phyloP scores from a whole-genome alignment of 495 filamentous ascomycete species.

The Neurospora sp. region DNA sequence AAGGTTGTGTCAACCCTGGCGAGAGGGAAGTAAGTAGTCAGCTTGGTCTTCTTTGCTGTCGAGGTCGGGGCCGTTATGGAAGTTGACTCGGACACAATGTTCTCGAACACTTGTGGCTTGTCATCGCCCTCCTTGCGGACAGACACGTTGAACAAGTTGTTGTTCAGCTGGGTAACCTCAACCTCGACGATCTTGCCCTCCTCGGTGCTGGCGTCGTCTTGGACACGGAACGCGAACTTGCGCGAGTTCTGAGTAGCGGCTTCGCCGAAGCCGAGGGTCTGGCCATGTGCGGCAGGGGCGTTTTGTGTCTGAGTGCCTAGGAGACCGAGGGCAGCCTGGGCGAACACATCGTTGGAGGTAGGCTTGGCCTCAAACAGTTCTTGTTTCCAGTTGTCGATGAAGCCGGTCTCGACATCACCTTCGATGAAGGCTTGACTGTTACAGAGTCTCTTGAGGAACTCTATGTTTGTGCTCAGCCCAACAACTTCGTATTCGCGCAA shows the following conservation, averaged over 20 bases:
- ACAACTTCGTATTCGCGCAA: conserved; percentile 87
- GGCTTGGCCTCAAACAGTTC: conserved; percentile 53
- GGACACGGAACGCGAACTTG: conserved; percentile 46
- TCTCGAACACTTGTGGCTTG: conserved; percentile 28
- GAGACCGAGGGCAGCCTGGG: conserved; percentile 73
- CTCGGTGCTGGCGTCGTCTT: conserved; percentile 30
- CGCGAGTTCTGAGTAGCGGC: conserved; percentile 27
- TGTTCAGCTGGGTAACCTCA: conserved; percentile 51
- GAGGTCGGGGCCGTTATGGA: conserved; percentile 8
- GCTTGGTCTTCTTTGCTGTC: conserved; percentile 17
- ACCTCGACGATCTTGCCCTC: conserved; percentile 44
- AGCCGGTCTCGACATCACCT: conserved; percentile 90
- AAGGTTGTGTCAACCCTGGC: conserved; percentile 74
- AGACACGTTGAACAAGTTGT: conserved; percentile 52
- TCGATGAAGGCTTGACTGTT: conserved; percentile 69
- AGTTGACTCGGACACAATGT: conserved; percentile 29
- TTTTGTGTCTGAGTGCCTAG: conserved; percentile 27
- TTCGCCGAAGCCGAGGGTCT: conserved; percentile 44
- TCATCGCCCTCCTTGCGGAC: conserved; percentile 37
- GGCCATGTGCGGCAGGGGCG: conserved; percentile 27
- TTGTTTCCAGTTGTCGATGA: conserved; percentile 76
- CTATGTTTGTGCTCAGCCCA: conserved; percentile 89
- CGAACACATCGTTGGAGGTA: conserved; percentile 56
- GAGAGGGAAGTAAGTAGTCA: conserved; percentile 60
- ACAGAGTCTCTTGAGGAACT: conserved; percentile 84